These are phyloP conservation scores for Euphorbia lathyris DNA, from an alignment of 345 rosid genomes.

Conservation along the genomic window DNA sequence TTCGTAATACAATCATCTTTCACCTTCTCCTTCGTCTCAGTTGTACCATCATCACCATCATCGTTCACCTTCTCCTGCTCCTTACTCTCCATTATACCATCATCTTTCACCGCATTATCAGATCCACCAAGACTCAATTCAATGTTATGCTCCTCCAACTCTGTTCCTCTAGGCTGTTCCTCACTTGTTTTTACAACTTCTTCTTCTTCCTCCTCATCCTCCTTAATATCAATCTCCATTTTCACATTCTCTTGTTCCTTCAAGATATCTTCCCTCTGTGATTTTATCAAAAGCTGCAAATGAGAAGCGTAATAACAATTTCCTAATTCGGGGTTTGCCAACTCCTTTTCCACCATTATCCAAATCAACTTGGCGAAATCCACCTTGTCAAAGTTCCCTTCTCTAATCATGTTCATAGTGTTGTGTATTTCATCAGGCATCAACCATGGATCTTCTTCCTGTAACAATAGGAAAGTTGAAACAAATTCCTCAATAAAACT, in stretches of 20 bases:
- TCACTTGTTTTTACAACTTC: constrained; percentile 39
- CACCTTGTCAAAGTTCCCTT: constrained; percentile 62
- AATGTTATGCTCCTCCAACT: constrained; percentile 56
- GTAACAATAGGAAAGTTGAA: constrained; percentile 62
- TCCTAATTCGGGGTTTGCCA: constrained; percentile 34
- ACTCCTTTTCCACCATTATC: constrained; percentile 88
- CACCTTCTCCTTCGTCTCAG: background rate
- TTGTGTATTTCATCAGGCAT: constrained; percentile 59
- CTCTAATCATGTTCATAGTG: constrained; percentile 40
- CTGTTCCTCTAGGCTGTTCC: constrained; percentile 27
- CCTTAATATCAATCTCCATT: constrained; percentile 34
- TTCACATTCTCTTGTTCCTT: constrained; percentile 15
- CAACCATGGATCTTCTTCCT: constrained; percentile 83
- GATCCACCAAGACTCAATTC: constrained; percentile 62
- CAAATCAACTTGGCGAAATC: constrained; percentile 79
- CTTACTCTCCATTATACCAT: background rate
- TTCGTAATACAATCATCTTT: background rate
- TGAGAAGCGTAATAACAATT: constrained; percentile 88
- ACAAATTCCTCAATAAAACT: constrained; percentile 55
- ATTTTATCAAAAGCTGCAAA: constrained; percentile 68
- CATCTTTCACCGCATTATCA: constrained; percentile 33
- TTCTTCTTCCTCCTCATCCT: constrained; percentile 37
- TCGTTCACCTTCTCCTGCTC: background rate
- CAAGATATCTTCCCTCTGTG: constrained; percentile 45
- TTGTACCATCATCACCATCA: no score